Conservation (phyloP, 2,329 filamentous ascomycete species). For the Aotearoamyces nothofagi region DNA sequence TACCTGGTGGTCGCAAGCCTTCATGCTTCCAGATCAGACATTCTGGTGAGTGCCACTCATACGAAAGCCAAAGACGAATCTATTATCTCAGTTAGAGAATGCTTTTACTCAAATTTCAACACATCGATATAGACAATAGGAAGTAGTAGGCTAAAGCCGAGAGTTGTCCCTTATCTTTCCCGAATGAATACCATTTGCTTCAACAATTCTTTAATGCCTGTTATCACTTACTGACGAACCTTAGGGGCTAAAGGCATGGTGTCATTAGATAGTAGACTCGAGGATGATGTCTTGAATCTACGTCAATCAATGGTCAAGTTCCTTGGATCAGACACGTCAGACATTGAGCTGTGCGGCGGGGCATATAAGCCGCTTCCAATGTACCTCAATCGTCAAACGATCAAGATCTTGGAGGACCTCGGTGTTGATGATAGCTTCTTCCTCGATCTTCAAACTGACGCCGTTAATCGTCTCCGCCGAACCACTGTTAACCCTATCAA, state of each 20-base stretch:
- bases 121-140: no score
- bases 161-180: no score
- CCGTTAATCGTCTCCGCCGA: constrained; percentile 40
- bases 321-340: constrained; percentile 30
- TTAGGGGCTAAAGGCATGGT: constrained; percentile 69
- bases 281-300: constrained; percentile 42
- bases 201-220: no score
- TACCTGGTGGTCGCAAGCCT: constrained; percentile 34
- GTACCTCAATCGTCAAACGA: constrained; percentile 63
- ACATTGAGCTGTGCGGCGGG: constrained; percentile 59
- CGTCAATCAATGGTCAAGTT: constrained; percentile 75
- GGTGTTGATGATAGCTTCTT: constrained; percentile 44
- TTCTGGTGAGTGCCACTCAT: constrained; percentile 31
- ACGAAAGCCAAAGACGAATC: no score
- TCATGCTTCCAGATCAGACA: constrained; percentile 64
- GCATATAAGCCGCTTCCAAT: constrained; percentile 52
- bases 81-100: no score
- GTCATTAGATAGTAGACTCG: constrained; percentile 45
- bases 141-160: no score
- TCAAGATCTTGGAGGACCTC: constrained; percentile 79
- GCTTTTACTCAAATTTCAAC: no score
- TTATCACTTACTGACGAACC: constrained; percentile 3
- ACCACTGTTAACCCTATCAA: constrained; percentile 43
- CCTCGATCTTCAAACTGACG: constrained; percentile 43
- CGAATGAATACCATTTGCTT: no score